Base-by-base conservation (phyloP, 306 rosid species). In the Cicer yamashitae region DNA sequence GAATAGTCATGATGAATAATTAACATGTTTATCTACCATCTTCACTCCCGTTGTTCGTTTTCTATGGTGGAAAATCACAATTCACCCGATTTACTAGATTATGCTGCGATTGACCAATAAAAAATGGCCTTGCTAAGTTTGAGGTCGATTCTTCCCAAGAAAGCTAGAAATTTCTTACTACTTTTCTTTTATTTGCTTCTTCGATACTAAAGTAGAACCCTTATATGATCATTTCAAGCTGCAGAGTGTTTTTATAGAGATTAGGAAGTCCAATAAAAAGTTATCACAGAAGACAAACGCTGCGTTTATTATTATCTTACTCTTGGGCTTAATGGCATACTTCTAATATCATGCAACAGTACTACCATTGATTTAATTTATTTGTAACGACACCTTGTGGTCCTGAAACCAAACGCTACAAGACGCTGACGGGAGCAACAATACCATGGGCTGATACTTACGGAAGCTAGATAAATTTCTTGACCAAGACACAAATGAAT, bases 21-120 rank as follows among this genome's bases (percentile, higher is more conserved):
- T 15, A 13, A 10, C 70, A 41, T 46, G 9, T 74, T 46, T 18
- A n/a, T 54, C 40, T 15, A 71, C 61, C 52, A 73, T 74, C 57
- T 43, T 58, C 70, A 63, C 70, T 46, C 50, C 39, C 34, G 72
- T 25, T 64, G 75, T 71, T 57, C 12, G 75, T 62, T 62, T 69
- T 30, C 46, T 8, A 17, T 57, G 8, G 37, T n/a, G 66, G 38
- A 58, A 74, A 69, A 46, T 54, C 71, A 45, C 20, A 14, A 70
- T 70, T 51, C 65, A 50, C 68, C 58, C 34, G n/a, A 71, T 65
- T 38, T 47, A 41, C 69, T n/a, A 8, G 37, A 15, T 73, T 68
- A 62, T 77, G 46, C 80, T 77, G 79, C 48, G 60, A 78, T 51
- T 51, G 80, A 60, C 62, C 68, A 4, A 52, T 67, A 68, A 60